Evolutionary conservation across 2,329 filamentous ascomycete genomes (phyloP).

Genomic region (Diaporthe eres): DNA sequence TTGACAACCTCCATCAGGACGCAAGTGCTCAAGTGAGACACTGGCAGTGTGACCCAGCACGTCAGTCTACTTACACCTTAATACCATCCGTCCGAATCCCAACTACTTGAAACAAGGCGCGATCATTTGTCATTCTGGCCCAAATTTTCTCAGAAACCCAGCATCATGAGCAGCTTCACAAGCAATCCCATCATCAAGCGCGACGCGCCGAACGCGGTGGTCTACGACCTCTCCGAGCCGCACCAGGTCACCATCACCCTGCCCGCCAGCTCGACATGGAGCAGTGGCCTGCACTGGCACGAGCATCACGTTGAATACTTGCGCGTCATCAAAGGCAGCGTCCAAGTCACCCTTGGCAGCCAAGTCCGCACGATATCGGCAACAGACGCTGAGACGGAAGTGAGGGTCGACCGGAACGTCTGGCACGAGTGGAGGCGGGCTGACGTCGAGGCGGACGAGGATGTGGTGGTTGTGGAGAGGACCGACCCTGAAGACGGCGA

Average conservation of each 20-base stretch:
- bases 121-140: neutral
- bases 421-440: slow-evolving; percentile 64
- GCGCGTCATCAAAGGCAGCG: slow-evolving; percentile 55
- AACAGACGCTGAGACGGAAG: slow-evolving; percentile 45
- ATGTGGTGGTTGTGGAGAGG: slow-evolving; percentile 60
- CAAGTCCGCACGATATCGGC: slow-evolving; percentile 44
- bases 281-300: slow-evolving; percentile 65
- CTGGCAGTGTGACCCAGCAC: neutral
- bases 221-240: slow-evolving; percentile 53
- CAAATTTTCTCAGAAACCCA: too few species aligned
- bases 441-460: slow-evolving; percentile 48
- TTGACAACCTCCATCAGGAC: slow-evolving; percentile 7
- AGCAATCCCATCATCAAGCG: slow-evolving; percentile 37
- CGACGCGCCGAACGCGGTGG: slow-evolving; percentile 36
- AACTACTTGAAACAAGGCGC: neutral
- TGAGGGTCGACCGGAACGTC: slow-evolving; percentile 53
- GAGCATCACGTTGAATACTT: slow-evolving; percentile 62
- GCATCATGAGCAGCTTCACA: slow-evolving; percentile 22
- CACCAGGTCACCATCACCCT: slow-evolving; percentile 59
- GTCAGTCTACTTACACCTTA: neutral
- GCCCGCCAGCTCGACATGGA: slow-evolving; percentile 60
- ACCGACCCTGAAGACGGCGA: slow-evolving; percentile 60
- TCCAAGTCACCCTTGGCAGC: slow-evolving; percentile 47
- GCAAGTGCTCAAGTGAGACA: neutral
- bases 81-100: neutral